Evolutionary conservation across 23 red algal species (phyloP).

Genomic region (Gracilaria caudata): DNA sequence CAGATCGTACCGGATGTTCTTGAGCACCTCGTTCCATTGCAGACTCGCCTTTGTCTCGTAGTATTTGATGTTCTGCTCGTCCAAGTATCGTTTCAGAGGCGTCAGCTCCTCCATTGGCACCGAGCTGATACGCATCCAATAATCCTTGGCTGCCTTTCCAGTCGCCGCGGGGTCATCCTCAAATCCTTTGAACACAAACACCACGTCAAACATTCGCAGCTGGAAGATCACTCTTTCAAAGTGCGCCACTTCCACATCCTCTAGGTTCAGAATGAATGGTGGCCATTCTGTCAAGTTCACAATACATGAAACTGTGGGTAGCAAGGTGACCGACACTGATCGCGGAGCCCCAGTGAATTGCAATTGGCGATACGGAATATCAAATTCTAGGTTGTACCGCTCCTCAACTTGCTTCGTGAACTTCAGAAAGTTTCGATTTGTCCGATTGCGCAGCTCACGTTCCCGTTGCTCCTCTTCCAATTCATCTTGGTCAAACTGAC

Average conservation of each 20-base stretch:
- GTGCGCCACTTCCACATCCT: slow-evolving; percentile 94
- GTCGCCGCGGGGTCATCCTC: slow-evolving; percentile 65
- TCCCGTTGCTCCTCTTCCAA: slow-evolving; percentile 97
- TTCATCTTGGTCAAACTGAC: slow-evolving; percentile 95
- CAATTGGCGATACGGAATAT: slow-evolving; percentile 93
- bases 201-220: slow-evolving; percentile 96
- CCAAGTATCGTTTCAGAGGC: slow-evolving; percentile 84
- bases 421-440: slow-evolving; percentile 90
- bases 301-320: slow-evolving; percentile 94
- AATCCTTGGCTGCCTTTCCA: slow-evolving; percentile 59
- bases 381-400: slow-evolving; percentile 87
- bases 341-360: slow-evolving; percentile 88
- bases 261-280: slow-evolving; percentile 84
- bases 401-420: slow-evolving; percentile 95
- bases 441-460: slow-evolving; percentile 87
- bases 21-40: slow-evolving; percentile 89
- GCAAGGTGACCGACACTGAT: slow-evolving; percentile 69
- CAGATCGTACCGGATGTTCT: slow-evolving; percentile 87
- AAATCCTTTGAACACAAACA: slow-evolving; percentile 97
- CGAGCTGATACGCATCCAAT: slow-evolving; percentile 90
- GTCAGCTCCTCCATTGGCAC: slow-evolving; percentile 86
- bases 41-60: slow-evolving; percentile 93
- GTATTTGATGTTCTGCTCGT: slow-evolving; percentile 95
- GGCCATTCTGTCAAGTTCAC: slow-evolving; percentile 96
- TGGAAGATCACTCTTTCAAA: slow-evolving; percentile 97